Base-by-base conservation (phyloP, 2,329 filamentous ascomycete species). In the Beauveria asiatica region DNA sequence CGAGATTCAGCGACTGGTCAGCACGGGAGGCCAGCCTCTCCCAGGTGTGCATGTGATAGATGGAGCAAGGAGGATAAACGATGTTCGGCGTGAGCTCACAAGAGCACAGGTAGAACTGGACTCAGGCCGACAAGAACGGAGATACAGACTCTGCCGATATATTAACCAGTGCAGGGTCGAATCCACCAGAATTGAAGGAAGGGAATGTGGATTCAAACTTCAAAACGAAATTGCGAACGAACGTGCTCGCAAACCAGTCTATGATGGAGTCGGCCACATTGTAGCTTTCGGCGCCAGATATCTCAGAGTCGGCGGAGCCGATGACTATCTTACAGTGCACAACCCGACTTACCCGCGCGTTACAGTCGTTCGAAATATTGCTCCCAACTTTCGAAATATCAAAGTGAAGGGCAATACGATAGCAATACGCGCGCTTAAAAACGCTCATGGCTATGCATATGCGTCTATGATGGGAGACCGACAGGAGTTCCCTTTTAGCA, bases 291-390 rank as follows among this genome's bases (percentile, higher is more conserved):
- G 17, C 2, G 21, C 3, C 5, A 23, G 21, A 5, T 17, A 16
- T 19, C 13, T 48, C 37, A 30, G 42, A 10, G 13, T 51, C 21
- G 56, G 56, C 9, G 10, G 17, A 17, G n/a, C 56, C n/a, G 21
- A 51, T 27, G 46, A 58, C 21, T 58, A 58, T 16, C 44, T 48
- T 11, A 58, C 45, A 5, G 5, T 51, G 19, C 56, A 58, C 56
- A 50, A 42, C 37, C 33, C 37, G 19, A 8, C 11, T 13, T 58
- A 58, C 17, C 30, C 30, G 6, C 45, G 46, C 9, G 46, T 37
- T n/a, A 2, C 11, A 5, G 3, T 7, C 16, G 23, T 17, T 23
- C 21, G 7, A 8, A 45, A 50, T 39, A 17, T 58, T 33, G 56
- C 45, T 21, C 17, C 33, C 2, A 16, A 42, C 9, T 58, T 50